Base-by-base conservation (phyloP, 768 basidiomycete genomes). In the Mycena kentingensis region DNA sequence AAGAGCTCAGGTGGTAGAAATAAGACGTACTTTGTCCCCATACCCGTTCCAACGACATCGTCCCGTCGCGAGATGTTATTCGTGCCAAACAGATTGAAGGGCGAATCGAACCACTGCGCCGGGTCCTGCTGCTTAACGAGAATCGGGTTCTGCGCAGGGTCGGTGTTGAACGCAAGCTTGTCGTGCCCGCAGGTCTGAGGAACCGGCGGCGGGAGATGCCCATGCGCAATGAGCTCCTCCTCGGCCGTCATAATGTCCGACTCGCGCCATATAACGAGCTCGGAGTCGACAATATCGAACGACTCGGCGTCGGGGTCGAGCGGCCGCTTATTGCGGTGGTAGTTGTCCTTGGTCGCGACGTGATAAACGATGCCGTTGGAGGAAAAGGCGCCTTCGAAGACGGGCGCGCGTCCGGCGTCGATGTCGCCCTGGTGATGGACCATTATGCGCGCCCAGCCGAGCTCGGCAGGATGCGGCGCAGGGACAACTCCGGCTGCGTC, bases 381-480 rank as follows among this genome's bases (percentile, higher is more conserved):
- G 8, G 82, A 80, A 72, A 94, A 91, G 11, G 84, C 83, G 55
- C 91, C 90, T 63, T 90, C 88, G 60, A 84, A 90, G 8, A 80
- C 67, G 16, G 87, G 86, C 3, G 81, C 67, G 36, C 75, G 63
- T 26, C 76, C 78, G 22, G 63, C 60, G 24, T 65, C 65, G 24
- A 70, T 67, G 60, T 86, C 79, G 26, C 79, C 80, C 59, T 85
- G 79, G 60, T 84, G 69, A 65, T 89, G 82, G 3, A 91, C 78
- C 69, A 86, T 81, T 58, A 94, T 83, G 19, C 87, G 83, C 16
- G 89, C 90, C 82, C 86, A 88, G 22, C 92, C 92, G 11, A 87
- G 73, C 35, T 79, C 78, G 25, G 75, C 69, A 10, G 75, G 67
- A 52, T 76, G 76, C 39, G 77, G 64, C 46, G 64, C 67, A 32